Percentiles rank a stretch among this genome's conserved stretches.
Conservation (phyloP, 106 monocot genomes). For the Platanthera zijinensis region DNA sequence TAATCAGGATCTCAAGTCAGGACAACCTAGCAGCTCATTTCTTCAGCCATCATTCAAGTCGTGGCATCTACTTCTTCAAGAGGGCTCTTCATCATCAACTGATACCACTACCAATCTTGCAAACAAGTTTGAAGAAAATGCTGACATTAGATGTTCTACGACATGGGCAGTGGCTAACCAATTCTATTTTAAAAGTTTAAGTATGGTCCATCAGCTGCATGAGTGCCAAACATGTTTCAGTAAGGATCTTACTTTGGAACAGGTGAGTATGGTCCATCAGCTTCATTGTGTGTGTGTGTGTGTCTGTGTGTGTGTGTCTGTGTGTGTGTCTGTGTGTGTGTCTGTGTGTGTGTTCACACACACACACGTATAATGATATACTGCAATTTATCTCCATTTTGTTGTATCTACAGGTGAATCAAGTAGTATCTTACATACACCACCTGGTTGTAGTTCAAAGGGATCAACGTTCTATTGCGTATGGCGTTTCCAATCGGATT, state of each 20-base stretch:
- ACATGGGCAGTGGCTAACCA: conserved; percentile 50
- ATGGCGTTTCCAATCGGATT: conserved; percentile 36
- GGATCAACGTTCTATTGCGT: conserved; percentile 51
- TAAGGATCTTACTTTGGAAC: conserved; percentile 67
- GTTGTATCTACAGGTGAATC: conserved; percentile 41
- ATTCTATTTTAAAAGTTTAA: conserved; percentile 71
- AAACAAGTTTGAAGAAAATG: conserved; percentile 7
- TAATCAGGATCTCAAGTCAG: conserved; percentile 28
- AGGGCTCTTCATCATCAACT: conserved; percentile 1
- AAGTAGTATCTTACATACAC: conserved; percentile 55
- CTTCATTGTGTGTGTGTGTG: too few species aligned
- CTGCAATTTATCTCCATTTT: not conserved
- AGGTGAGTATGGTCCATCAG: too few species aligned
- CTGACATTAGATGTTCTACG: conserved; percentile 8
- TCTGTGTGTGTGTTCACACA: not conserved
- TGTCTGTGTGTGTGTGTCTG: too few species aligned
- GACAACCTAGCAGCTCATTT: conserved; percentile 28
- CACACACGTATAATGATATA: not conserved
- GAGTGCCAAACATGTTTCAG: conserved; percentile 47
- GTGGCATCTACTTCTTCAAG: conserved; percentile 46
- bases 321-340: too few species aligned
- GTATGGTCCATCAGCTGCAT: conserved; percentile 48
- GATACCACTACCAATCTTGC: not conserved
- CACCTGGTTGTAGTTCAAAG: conserved; percentile 63
- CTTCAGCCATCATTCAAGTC: conserved; percentile 66